Percentiles rank a stretch among this genome's conserved stretches.
phyloP scores from a whole-genome alignment of 148 eudicot species.

The Euryodendron excelsum region DNA sequence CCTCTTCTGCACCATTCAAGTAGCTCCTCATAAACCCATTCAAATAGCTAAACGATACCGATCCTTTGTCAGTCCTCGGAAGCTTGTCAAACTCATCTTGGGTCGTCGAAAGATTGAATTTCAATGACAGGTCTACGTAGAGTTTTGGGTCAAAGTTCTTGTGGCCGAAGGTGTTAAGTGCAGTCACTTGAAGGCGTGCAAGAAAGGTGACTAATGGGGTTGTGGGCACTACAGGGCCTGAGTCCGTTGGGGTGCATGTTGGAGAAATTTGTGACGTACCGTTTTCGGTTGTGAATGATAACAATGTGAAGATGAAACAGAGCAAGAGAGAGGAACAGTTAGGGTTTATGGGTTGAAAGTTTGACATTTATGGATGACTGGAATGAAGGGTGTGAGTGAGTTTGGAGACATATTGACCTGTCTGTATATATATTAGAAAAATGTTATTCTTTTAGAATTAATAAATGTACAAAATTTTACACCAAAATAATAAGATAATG shows the following conservation, averaged over 20 bases:
- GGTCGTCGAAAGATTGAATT: slow-evolving; percentile 38
- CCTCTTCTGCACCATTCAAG: slow-evolving; percentile 60
- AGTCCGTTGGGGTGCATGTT: slow-evolving; percentile 16
- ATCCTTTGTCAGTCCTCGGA: slow-evolving; percentile 30
- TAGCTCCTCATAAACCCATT: slow-evolving; percentile 38
- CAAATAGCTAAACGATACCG: slow-evolving; percentile 34
- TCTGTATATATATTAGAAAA: too few species aligned
- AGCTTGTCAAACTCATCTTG: slow-evolving; percentile 43
- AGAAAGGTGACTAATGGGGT: slow-evolving; percentile 57
- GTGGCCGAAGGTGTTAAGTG: slow-evolving; percentile 58
- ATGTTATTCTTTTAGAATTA: too few species aligned
- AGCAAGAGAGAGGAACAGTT: neutral
- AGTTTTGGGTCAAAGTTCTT: slow-evolving; percentile 65
- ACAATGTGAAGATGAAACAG: neutral
- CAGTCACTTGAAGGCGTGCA: slow-evolving; percentile 55
- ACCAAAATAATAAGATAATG: too few species aligned
- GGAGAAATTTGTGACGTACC: neutral
- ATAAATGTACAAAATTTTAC: too few species aligned
- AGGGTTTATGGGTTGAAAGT: neutral
- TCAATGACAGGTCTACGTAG: slow-evolving; percentile 69
- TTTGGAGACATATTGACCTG: neutral
- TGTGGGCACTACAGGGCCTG: slow-evolving; percentile 46
- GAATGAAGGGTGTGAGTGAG: too few species aligned
- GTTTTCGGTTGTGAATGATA: neutral
- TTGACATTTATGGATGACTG: slow-evolving; percentile 12